Percentiles rank a stretch among this genome's conserved stretches.
Conservation (phyloP, 768 basidiomycete species). For the Cystobasidium tubakii region DNA sequence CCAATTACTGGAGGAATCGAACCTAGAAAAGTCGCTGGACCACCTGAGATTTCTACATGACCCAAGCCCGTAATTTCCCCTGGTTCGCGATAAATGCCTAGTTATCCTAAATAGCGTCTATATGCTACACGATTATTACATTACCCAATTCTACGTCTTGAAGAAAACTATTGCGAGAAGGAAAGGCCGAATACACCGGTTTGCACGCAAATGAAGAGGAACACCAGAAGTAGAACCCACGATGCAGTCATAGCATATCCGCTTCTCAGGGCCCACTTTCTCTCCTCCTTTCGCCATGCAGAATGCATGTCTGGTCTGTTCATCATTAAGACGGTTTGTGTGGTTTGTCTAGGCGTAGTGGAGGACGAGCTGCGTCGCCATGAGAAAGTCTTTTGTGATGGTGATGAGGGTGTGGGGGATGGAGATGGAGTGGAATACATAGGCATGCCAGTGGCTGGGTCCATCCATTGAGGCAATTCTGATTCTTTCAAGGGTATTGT, state of each 20-base stretch:
- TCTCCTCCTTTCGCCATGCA: slow-evolving; percentile 24
- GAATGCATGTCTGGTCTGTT: slow-evolving; percentile 1
- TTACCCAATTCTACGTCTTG: not conserved
- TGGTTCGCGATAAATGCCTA: not conserved
- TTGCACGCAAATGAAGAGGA: not conserved
- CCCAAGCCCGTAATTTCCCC: not conserved
- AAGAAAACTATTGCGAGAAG: not conserved
- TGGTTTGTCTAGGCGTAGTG: not conserved
- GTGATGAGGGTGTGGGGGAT: not conserved
- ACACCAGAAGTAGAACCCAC: not conserved
- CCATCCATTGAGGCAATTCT: slow-evolving; percentile 5
- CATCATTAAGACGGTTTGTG: not conserved
- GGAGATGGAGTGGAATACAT: not conserved
- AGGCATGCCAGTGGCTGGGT: not conserved
- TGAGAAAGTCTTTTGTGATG: not conserved
- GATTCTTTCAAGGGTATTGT: not conserved
- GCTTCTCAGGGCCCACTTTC: slow-evolving; percentile 26
- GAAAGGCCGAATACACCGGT: not conserved
- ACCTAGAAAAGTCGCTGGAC: slow-evolving; percentile 50
- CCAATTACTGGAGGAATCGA: slow-evolving; percentile 49
- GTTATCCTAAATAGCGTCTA: not conserved
- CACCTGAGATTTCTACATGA: slow-evolving; percentile 5
- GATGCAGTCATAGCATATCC: slow-evolving; percentile 29
- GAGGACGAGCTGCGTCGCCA: not conserved
- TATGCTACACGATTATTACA: not conserved